phyloP scores from a whole-genome alignment of 257 asterid genomes.

The Nicotiana sylvestris region DNA sequence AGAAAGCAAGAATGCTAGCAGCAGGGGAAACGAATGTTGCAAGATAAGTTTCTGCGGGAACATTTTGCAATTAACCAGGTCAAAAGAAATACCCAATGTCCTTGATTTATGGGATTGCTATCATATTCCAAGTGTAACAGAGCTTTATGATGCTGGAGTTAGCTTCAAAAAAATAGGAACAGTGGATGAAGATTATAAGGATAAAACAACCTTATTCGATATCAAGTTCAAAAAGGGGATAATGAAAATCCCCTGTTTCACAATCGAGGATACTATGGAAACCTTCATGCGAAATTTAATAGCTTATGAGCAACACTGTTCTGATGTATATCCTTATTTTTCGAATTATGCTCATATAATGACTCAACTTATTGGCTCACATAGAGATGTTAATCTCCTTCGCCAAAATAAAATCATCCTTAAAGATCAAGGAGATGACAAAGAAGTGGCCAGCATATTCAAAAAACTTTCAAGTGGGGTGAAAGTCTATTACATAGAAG shows the following conservation, averaged over 20 bases:
- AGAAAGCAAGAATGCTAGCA: not conserved
- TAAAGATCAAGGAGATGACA: not conserved
- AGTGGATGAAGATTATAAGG: not conserved
- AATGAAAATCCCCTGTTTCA: constrained; percentile 12
- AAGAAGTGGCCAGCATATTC: not conserved
- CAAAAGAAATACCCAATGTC: not conserved
- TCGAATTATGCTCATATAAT: constrained; percentile 7
- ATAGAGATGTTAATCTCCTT: constrained; percentile 12
- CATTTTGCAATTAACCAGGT: not conserved
- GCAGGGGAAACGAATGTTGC: not conserved
- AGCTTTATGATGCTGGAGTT: constrained; percentile 19
- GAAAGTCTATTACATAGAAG: not conserved
- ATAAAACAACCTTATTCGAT: constrained; percentile 9
- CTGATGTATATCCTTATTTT: not conserved
- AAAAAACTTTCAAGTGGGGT: not conserved
- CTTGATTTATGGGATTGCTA: not conserved
- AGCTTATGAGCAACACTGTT: constrained; percentile 19
- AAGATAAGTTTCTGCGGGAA: not conserved
- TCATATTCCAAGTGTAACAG: constrained; percentile 11
- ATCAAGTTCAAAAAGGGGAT: constrained; percentile 10
- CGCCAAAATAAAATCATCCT: constrained; percentile 9
- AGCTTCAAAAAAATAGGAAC: constrained; percentile 10
- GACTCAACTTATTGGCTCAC: constrained; percentile 14
- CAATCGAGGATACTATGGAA: constrained; percentile 15
- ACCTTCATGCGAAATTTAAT: constrained; percentile 20